Evolutionary conservation across 164 flowering plant genomes (phyloP).

Genomic region (Hamamelis virginiana): DNA sequence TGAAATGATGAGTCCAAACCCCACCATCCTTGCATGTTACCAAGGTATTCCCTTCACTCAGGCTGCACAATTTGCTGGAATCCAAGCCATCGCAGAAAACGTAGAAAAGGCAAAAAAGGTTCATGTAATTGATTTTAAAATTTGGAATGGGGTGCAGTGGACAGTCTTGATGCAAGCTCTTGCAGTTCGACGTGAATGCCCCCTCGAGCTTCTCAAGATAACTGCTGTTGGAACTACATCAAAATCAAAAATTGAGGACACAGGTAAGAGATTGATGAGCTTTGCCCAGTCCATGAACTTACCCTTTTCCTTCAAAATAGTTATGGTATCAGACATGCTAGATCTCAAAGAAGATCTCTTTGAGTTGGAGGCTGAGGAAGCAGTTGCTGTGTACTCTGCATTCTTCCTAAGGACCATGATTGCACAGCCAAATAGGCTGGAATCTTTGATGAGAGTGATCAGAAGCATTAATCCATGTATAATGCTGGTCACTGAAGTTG

Average conservation of each 20-base stretch:
- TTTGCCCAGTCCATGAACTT: slow-evolving; percentile 34
- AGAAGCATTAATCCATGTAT: slow-evolving; percentile 40
- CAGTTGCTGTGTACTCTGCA: slow-evolving; percentile 31
- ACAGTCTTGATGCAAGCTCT: slow-evolving; percentile 52
- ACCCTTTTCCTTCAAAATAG: slow-evolving; percentile 29
- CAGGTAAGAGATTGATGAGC: slow-evolving; percentile 26
- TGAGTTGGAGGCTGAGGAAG: slow-evolving; percentile 41
- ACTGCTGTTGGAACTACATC: slow-evolving; percentile 32
- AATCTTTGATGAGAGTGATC: slow-evolving; percentile 41
- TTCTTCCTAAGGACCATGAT: slow-evolving; percentile 26
- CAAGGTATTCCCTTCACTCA: slow-evolving; percentile 34
- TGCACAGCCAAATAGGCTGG: slow-evolving; percentile 28
- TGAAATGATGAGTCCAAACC: slow-evolving; percentile 19
- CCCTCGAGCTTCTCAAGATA: slow-evolving; percentile 45
- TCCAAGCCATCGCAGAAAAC: slow-evolving; percentile 50
- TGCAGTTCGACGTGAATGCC: slow-evolving; percentile 12
- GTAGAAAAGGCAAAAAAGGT: slow-evolving; percentile 40
- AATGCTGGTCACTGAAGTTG: slow-evolving; percentile 49
- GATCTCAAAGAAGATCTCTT: slow-evolving; percentile 39
- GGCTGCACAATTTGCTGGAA: slow-evolving; percentile 40
- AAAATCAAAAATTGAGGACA: slow-evolving; percentile 16
- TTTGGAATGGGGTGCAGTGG: slow-evolving; percentile 42
- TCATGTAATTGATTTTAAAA: slow-evolving; percentile 49
- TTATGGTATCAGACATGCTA: slow-evolving; percentile 33
- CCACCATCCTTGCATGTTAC: slow-evolving; percentile 24